phyloP scores from a whole-genome alignment of 208 protist genomes.

The Crithidia thermophila region DNA sequence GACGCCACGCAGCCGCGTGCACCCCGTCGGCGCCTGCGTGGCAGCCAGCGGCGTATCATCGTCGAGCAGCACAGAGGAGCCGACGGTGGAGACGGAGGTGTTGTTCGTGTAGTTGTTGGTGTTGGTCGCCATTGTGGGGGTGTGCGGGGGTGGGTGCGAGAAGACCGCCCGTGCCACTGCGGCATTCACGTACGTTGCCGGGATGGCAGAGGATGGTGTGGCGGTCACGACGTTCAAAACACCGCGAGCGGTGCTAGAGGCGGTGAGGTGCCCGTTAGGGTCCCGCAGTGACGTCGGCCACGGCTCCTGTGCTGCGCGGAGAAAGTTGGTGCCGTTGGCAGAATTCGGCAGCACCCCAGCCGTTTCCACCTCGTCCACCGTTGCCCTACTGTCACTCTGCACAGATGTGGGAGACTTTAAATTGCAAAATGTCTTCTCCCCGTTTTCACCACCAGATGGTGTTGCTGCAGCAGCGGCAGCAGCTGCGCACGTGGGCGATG shows the following conservation, averaged over 20 bases:
- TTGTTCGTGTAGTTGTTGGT: background rate
- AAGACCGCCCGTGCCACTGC: background rate
- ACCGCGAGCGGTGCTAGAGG: no score
- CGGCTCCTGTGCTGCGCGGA: constrained; percentile 2
- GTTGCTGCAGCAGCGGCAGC: no score
- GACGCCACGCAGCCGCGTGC: background rate
- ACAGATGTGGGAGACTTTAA: no score
- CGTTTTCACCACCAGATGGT: no score
- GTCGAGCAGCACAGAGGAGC: no score
- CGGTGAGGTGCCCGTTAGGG: no score
- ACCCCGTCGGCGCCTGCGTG: background rate
- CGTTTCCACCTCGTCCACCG: background rate
- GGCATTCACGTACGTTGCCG: background rate
- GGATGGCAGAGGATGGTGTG: background rate
- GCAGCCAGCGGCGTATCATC: background rate
- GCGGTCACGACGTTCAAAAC: background rate
- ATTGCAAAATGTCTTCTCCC: no score
- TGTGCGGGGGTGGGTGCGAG: background rate
- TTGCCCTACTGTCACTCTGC: background rate
- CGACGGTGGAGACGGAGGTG: background rate
- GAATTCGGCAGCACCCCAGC: background rate
- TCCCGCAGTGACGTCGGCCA: background rate
- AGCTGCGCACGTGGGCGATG: no score
- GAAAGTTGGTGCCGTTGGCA: background rate
- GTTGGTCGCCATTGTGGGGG: no score